Base-by-base conservation (phyloP, 768 basidiomycete genomes). In the Tremella mesenterica region DNA sequence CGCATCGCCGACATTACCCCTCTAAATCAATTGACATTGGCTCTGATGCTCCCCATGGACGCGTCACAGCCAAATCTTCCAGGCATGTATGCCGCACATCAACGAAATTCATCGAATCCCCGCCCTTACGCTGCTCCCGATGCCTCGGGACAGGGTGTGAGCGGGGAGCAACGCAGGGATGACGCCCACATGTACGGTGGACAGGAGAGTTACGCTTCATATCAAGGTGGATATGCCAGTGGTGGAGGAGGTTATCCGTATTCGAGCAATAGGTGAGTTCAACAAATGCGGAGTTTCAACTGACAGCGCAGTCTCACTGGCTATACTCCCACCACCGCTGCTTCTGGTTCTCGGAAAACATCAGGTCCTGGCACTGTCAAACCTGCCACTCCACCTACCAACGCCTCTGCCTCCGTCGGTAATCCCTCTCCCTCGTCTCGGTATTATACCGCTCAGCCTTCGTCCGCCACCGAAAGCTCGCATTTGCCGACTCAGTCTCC, bases 81-180 rank as follows among this genome's bases (percentile, higher is more conserved):
- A 18, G 46, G 39, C 38, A 20, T 56, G 20, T 56, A 39, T 34
- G 23, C 52, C 16, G 21, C 39, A 12, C 57, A 58, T 34, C 59
- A 57, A 34, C 59, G 59, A 1, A 34, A 12, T 10, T 41, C 46
- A n/a, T 57, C 59, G 36, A 60, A 57, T 23, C 59, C 59, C 21
- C 43, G 56, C 20, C 23, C 50, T 7, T 57, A 57, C 52, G 36
- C 53, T 26, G 50, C 43, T 21, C 39, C 54, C 4, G 52, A 54
- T 50, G 20, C 20, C 7, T n/a, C n/a, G n/a, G 33, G 41, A 14
- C n/a, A 31, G 33, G 18, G 14, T 14, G 23, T n/a, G 14, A 50
- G 44, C 9, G 44, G 36, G 14, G 31, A 21, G 14, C n/a, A 43
- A 7, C 48, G 58, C 14, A 48, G 55, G 26, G 58, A 56, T 27